Evolutionary conservation across 768 basidiomycete genomes (phyloP).

Genomic region (Lentinula raphanica): DNA sequence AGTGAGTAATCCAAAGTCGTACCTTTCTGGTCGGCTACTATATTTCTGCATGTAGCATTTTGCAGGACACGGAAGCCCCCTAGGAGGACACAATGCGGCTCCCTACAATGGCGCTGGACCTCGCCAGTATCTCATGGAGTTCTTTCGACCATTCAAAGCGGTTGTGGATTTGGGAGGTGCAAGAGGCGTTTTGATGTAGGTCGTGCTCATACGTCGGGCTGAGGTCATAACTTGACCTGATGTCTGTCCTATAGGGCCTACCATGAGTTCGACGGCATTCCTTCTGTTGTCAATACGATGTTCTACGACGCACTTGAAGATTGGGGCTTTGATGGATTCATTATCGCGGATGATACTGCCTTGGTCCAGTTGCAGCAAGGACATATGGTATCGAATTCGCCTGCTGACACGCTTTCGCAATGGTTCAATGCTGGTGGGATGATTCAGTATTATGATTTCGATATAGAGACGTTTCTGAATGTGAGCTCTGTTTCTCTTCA

Average conservation of each 20-base stretch:
- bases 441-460: constrained; percentile 20
- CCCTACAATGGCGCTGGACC: constrained; percentile 18
- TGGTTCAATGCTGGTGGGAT: constrained; percentile 23
- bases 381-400: constrained; percentile 15
- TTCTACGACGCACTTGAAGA: constrained; percentile 19
- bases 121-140: constrained; percentile 19
- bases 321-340: constrained; percentile 20
- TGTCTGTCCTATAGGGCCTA: constrained; percentile 15
- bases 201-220: background rate
- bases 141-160: constrained; percentile 21
- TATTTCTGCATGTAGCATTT: constrained; percentile 15
- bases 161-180: constrained; percentile 18
- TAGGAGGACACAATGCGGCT: constrained; percentile 19
- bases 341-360: constrained; percentile 11
- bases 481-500: constrained; percentile 7
- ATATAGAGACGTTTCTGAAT: constrained; percentile 15
- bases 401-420: constrained; percentile 20
- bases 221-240: background rate
- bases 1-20: constrained; percentile 7
- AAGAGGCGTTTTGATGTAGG: constrained; percentile 21
- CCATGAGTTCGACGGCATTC: constrained; percentile 22
- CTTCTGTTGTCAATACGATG: constrained; percentile 17
- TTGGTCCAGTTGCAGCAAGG: constrained; percentile 12
- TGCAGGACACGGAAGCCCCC: constrained; percentile 20
- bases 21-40: background rate